phyloP scores from a whole-genome alignment of 495 filamentous ascomycete genomes.

The Penicillium canariense region DNA sequence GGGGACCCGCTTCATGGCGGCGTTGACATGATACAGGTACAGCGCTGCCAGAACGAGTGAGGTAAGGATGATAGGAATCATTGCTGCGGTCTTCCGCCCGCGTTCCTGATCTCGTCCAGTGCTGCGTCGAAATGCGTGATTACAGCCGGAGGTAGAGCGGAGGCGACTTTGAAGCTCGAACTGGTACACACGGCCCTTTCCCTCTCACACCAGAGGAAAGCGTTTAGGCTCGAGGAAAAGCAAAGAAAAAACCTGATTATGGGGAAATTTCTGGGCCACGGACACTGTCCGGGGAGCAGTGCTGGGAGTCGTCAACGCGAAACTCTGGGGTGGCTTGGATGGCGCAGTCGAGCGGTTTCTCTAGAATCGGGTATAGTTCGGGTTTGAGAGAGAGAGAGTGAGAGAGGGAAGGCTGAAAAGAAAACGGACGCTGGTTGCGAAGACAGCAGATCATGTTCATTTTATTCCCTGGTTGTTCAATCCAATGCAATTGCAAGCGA shows the following conservation, averaged over 20 bases:
- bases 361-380: not conserved
- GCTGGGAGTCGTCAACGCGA: not conserved
- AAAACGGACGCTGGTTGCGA: not conserved
- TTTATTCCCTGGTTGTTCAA: too few relatives aligned
- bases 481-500: too few relatives aligned
- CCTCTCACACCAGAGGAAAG: too few relatives aligned
- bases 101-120: not conserved
- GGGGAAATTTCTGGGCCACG: not conserved
- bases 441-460: not conserved
- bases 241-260: not conserved
- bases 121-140: not conserved
- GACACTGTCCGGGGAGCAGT: not conserved
- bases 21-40: constrained; percentile 53
- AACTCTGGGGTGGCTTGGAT: not conserved
- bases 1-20: constrained; percentile 47
- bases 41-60: constrained; percentile 30
- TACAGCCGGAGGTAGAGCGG: not conserved
- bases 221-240: not conserved
- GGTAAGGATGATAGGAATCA: constrained; percentile 12
- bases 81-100: not conserved
- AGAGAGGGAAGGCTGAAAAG: not conserved
- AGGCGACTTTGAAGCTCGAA: not conserved
- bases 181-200: not conserved
- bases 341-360: not conserved
- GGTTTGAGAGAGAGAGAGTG: not conserved